phyloP scores from a whole-genome alignment of 148 eudicot genomes.

The Rhododendron mucronatum region DNA sequence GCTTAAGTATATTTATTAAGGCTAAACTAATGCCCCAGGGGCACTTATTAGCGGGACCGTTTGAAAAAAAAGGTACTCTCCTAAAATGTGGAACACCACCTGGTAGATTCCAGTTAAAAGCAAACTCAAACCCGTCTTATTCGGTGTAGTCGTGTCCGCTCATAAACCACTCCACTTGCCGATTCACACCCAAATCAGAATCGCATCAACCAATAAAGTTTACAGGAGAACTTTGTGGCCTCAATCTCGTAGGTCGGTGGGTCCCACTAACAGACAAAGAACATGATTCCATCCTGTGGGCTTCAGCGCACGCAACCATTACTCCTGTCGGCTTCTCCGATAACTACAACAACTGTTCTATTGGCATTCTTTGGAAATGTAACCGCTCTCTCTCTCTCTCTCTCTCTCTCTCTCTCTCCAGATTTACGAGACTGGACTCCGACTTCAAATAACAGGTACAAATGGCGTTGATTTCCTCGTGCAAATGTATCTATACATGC shows the following conservation, averaged over 20 bases:
- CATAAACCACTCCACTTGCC: not conserved
- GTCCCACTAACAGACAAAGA: not conserved
- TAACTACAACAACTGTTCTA: not conserved
- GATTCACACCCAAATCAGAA: not conserved
- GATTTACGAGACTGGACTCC: not conserved
- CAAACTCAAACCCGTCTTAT: not conserved
- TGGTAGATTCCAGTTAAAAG: not conserved
- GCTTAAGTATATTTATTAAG: too few relatives aligned
- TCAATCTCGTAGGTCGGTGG: not conserved
- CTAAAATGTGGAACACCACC: too few relatives aligned
- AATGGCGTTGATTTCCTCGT: not conserved
- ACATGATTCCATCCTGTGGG: not conserved
- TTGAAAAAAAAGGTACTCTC: too few relatives aligned
- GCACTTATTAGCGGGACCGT: too few relatives aligned
- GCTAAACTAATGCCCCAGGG: too few relatives aligned
- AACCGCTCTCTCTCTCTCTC: not conserved
- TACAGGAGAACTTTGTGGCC: not conserved
- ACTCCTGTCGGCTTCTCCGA: not conserved
- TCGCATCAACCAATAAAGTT: not conserved
- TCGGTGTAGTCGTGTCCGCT: not conserved
- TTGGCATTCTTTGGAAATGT: not conserved
- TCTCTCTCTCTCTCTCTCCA: not conserved
- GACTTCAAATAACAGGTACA: not conserved
- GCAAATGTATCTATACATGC: not conserved
- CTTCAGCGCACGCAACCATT: not conserved